Evolutionary conservation across 768 basidiomycete genomes (phyloP).

Genomic region (Candolleomyces efflorescens): DNA sequence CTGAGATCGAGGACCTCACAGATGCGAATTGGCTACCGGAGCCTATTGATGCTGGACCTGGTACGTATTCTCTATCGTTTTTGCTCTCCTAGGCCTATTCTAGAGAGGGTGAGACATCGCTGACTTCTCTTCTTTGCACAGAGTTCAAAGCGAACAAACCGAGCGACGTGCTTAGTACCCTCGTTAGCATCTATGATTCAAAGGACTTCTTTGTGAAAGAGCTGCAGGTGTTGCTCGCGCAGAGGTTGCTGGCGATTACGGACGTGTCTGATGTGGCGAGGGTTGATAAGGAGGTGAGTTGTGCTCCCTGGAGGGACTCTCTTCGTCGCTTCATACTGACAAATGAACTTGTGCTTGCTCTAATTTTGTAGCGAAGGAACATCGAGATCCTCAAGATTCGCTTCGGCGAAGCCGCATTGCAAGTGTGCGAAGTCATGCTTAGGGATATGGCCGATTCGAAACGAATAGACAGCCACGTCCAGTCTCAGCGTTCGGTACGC

Average conservation of each 20-base stretch:
- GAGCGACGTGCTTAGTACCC: conserved; percentile 91
- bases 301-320: background rate
- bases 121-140: conserved; percentile 22
- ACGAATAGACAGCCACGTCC: conserved; percentile 84
- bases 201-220: conserved; percentile 96
- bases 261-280: conserved; percentile 59
- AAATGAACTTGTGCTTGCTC: conserved; percentile 3
- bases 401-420: conserved; percentile 89
- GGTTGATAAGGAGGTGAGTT: conserved; percentile 62
- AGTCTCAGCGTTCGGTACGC: conserved; percentile 60
- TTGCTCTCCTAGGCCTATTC: too few species aligned
- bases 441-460: conserved; percentile 95
- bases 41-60: conserved; percentile 93
- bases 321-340: background rate
- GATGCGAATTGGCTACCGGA: conserved; percentile 97
- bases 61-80: conserved; percentile 35
- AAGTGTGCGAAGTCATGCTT: conserved; percentile 98
- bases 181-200: conserved; percentile 97
- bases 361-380: conserved; percentile 64
- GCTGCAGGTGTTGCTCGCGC: conserved; percentile 86
- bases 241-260: conserved; percentile 73
- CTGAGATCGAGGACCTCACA: conserved; percentile 78
- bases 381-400: conserved; percentile 94
- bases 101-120: too few species aligned
- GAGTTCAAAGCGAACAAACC: conserved; percentile 91